Base-by-base conservation (phyloP, 192 early-diverging fungal genomes). In the Backusella mclennaniae region DNA sequence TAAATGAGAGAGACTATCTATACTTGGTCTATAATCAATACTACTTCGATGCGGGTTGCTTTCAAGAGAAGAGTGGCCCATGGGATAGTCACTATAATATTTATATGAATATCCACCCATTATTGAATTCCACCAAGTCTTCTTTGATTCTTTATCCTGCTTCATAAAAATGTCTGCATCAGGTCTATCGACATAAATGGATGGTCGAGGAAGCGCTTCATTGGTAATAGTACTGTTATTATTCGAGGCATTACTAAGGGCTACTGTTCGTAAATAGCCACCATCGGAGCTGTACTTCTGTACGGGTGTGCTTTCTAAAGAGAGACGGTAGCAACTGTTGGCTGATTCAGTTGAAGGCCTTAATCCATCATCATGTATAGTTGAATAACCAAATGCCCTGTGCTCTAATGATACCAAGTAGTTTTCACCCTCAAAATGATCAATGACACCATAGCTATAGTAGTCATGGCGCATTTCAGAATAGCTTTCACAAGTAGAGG, bases 61-160 rank as follows among this genome's bases (percentile, higher is more conserved):
- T 6, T 73, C 66, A 19, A 68, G 35, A 7, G 59, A 73, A 29
- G 49, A n/a, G 38, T 75, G 79, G 42, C 67, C 41, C 4, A 69
- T 19, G 19, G 33, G 59, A 29, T 74, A 39, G 49, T 71, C 36
- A 21, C 36, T 69, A 26, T 73, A 73, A 17, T 59, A 63, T 31
- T 82, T 77, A 31, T 78, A 49, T 8, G 77, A 73, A 42, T 82
- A 78, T 19, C 80, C 67, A 33, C 80, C 80, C 38, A 69, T 74
- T 39, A 80, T 73, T 5, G 71, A 75, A 33, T 69, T 71, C 80
- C 80, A 82, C 80, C 80, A 82, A 12, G 77, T 74, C 41, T 82
- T 82, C 46, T 78, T 82, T 36, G 75, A 53, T 39, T 82, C 80
- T 33, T 68, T 74, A 35, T 82, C 77, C 39, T 82, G 73, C 44